A percentile compares a stretch with the other conserved stretches of the same genome.
phyloP scores from a whole-genome alignment of 2,329 filamentous ascomycete genomes.

The Aspergillus sclerotialis region DNA sequence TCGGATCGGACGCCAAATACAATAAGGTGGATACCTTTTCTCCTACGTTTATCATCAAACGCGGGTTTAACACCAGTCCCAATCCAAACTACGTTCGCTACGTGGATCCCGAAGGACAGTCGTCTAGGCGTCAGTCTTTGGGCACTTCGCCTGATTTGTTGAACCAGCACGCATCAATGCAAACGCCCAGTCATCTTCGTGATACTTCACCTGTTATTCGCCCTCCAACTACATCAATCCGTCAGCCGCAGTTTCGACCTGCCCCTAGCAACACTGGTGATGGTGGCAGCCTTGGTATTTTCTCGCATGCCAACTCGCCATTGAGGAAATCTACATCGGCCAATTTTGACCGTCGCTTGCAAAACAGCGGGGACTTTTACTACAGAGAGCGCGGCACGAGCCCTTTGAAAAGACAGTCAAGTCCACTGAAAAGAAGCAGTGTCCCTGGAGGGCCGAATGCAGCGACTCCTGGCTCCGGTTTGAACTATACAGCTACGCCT shows the following conservation, averaged over 20 bases:
- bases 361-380: slow-evolving; percentile 32
- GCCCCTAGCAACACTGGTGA: slow-evolving; percentile 43
- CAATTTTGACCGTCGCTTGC: slow-evolving; percentile 40
- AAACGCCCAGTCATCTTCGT: slow-evolving; percentile 40
- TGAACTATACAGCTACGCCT: slow-evolving; percentile 21
- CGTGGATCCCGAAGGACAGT: slow-evolving; percentile 58
- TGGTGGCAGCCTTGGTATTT: slow-evolving; percentile 75
- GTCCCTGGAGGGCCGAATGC: slow-evolving; percentile 30
- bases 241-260: slow-evolving; percentile 48
- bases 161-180: slow-evolving; percentile 23
- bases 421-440: slow-evolving; percentile 38
- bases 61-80: slow-evolving; percentile 71
- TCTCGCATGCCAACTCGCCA: slow-evolving; percentile 72
- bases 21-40: slow-evolving; percentile 57
- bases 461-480: slow-evolving; percentile 25
- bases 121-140: slow-evolving; percentile 33
- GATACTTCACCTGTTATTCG: slow-evolving; percentile 40
- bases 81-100: slow-evolving; percentile 74
- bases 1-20: slow-evolving; percentile 36
- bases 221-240: slow-evolving; percentile 39
- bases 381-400: slow-evolving; percentile 29
- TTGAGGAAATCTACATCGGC: slow-evolving; percentile 68
- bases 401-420: slow-evolving; percentile 32
- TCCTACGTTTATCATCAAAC: slow-evolving; percentile 58
- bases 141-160: slow-evolving; percentile 36